Percentiles rank a stretch among this genome's conserved stretches.
Conservation (phyloP, 2,329 filamentous ascomycete species). For the Diaporthe capsici region DNA sequence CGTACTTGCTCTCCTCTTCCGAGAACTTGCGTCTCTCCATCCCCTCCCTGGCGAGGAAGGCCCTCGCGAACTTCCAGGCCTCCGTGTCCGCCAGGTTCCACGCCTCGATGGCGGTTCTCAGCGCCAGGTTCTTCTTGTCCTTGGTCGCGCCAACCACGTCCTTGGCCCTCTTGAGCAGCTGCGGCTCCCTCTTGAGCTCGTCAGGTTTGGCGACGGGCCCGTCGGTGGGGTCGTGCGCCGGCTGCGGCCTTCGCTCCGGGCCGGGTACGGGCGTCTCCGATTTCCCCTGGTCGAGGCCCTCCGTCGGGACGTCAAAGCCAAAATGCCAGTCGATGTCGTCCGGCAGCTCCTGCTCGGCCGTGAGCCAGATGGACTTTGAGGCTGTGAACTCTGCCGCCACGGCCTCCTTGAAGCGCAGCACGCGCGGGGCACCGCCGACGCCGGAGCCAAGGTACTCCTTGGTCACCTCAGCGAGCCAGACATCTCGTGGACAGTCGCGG, state of each 20-base stretch:
- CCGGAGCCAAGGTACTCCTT: conserved; percentile 75
- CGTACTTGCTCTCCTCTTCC: conserved; percentile 76
- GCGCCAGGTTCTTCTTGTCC: conserved; percentile 57
- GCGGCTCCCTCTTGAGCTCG: conserved; percentile 68
- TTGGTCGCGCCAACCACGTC: conserved; percentile 59
- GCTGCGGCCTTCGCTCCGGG: conserved; percentile 68
- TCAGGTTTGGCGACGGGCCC: conserved; percentile 66
- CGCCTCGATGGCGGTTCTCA: conserved; percentile 71
- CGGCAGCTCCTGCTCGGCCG: conserved; percentile 75
- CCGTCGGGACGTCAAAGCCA: conserved; percentile 82
- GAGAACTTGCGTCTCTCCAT: conserved; percentile 79
- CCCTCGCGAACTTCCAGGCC: conserved; percentile 81
- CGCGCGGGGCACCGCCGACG: conserved; percentile 73
- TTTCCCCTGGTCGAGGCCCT: conserved; percentile 65
- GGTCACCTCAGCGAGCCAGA: conserved; percentile 82
- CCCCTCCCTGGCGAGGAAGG: conserved; percentile 73
- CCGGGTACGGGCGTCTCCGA: conserved; percentile 71
- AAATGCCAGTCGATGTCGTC: conserved; percentile 90
- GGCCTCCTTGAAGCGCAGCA: conserved; percentile 84
- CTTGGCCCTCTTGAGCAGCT: conserved; percentile 63
- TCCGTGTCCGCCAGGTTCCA: conserved; percentile 82
- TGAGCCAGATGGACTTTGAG: conserved; percentile 83
- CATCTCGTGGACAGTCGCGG: conserved; percentile 78
- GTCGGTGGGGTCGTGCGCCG: conserved; percentile 61
- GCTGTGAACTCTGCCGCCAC: conserved; percentile 78